These are phyloP conservation scores for Arthrobotrys megalospora DNA, from an alignment of 2,329 filamentous ascomycete genomes.

Conservation along the genomic window DNA sequence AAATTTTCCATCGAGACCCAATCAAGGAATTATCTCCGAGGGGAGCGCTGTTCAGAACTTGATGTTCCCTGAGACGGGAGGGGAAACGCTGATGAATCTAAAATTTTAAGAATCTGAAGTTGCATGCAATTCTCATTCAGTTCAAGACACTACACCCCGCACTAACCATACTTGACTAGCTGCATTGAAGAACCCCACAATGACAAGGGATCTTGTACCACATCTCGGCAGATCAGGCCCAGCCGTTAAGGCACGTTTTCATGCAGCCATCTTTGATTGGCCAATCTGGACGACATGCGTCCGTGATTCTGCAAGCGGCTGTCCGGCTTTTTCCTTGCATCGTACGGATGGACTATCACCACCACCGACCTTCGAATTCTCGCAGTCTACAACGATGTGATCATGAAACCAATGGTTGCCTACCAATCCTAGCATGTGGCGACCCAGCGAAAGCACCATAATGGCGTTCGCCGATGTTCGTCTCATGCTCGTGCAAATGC, in stretches of 20 bases:
- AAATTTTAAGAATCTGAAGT: not conserved
- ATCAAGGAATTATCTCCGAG: constrained; percentile 33
- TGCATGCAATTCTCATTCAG: not conserved
- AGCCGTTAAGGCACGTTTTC: constrained; percentile 57
- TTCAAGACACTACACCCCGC: constrained; percentile 6
- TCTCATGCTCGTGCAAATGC: not conserved
- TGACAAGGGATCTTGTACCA: constrained; percentile 49
- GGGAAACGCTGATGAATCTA: constrained; percentile 22
- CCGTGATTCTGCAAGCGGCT: constrained; percentile 1
- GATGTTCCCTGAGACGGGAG: not conserved
- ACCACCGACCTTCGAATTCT: constrained; percentile 14
- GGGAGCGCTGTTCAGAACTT: constrained; percentile 7
- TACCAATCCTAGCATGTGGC: constrained; percentile 52
- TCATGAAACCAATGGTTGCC: constrained; percentile 52
- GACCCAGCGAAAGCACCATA: constrained; percentile 9
- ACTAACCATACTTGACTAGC: constrained; percentile 40
- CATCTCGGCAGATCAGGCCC: constrained; percentile 54
- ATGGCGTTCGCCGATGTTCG: constrained; percentile 46
- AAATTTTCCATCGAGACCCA: constrained; percentile 1
- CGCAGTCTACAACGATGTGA: not conserved
- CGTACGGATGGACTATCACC: constrained; percentile 31
- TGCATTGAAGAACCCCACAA: constrained; percentile 1
- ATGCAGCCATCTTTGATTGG: constrained; percentile 35
- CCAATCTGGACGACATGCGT: constrained; percentile 27
- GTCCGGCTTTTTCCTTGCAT: constrained; percentile 24